These are phyloP conservation scores for Zygotorulaspora mrakii DNA, from an alignment of 1,139 yeast genomes.

Conservation along the genomic window DNA sequence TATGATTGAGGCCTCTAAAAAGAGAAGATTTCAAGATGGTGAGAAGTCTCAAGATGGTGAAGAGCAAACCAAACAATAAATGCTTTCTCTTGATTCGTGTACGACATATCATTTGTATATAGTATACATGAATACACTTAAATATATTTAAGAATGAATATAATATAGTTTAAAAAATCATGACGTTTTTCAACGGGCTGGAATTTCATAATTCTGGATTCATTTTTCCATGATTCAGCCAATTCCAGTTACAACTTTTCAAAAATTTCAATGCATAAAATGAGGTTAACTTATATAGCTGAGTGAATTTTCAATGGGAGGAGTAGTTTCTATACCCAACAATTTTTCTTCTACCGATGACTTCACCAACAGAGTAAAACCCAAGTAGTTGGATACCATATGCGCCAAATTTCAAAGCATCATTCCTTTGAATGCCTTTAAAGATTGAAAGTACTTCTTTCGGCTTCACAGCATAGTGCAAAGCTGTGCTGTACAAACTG, in stretches of 20 bases:
- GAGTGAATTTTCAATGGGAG: conserved; percentile 14
- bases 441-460: conserved; percentile 35
- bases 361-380: conserved; percentile 91
- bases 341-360: conserved; percentile 90
- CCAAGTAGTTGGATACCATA: conserved; percentile 84
- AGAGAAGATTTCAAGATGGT: conserved; percentile 41
- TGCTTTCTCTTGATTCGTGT: neutral
- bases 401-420: conserved; percentile 65
- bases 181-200: conserved; percentile 3
- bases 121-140: conserved; percentile 5
- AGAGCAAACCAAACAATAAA: neutral
- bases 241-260: neutral
- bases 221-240: neutral
- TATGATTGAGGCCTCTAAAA: conserved; percentile 79
- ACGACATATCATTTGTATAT: conserved; percentile 1
- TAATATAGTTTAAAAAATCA: conserved; percentile 14
- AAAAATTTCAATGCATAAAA: conserved; percentile 4
- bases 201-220: too few relatives aligned
- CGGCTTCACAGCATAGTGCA: conserved; percentile 47
- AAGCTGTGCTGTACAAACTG: conserved; percentile 43
- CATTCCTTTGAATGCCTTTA: conserved; percentile 53
- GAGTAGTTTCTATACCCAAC: conserved; percentile 59
- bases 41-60: neutral
- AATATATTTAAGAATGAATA: conserved; percentile 13
- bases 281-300: neutral